phyloP scores from a whole-genome alignment of 2,329 filamentous ascomycete species.

The Geoglossum cookeanum region DNA sequence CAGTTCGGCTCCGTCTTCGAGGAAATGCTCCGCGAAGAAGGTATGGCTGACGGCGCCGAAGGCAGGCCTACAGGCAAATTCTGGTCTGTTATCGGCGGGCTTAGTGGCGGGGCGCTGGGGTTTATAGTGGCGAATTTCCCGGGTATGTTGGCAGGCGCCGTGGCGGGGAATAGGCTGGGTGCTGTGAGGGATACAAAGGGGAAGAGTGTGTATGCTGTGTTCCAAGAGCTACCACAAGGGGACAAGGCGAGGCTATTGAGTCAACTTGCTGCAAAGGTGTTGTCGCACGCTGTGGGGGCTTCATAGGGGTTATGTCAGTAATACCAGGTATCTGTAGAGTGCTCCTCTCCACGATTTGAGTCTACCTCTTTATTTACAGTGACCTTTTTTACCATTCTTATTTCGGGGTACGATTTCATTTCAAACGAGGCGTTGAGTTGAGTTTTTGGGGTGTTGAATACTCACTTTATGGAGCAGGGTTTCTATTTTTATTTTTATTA shows the following conservation, averaged over 20 bases:
- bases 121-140: conserved; percentile 92
- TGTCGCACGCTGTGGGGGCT: conserved; percentile 48
- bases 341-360: too few relatives aligned
- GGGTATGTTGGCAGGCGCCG: conserved; percentile 71
- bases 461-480: background rate
- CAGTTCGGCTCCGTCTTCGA: conserved; percentile 84
- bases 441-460: background rate
- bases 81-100: conserved; percentile 69
- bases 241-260: conserved; percentile 67
- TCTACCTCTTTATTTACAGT: too few relatives aligned
- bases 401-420: background rate
- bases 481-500: too few relatives aligned
- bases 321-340: background rate
- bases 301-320: background rate
- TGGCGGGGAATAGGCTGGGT: conserved; percentile 82
- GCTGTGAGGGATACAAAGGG: conserved; percentile 75
- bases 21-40: conserved; percentile 74
- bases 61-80: conserved; percentile 50
- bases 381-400: background rate
- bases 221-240: conserved; percentile 65
- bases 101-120: conserved; percentile 75
- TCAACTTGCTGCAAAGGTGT: conserved; percentile 71
- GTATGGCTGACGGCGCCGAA: conserved; percentile 53
- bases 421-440: background rate
- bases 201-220: conserved; percentile 89